Conservation (phyloP, 140 eudicot species). For the Flaveria floridana region DNA sequence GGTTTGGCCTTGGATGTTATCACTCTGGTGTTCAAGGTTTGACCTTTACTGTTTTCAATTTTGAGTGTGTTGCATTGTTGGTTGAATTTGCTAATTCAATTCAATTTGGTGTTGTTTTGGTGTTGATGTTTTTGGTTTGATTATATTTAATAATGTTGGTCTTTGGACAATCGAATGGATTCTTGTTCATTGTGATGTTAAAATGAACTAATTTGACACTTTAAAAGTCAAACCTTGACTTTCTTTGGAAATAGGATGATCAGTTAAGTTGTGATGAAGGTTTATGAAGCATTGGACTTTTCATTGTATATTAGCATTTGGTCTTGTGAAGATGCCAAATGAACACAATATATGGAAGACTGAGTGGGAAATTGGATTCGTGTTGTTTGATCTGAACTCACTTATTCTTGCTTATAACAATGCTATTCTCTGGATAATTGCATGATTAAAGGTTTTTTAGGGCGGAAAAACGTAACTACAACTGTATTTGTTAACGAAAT, state of each 20-base stretch:
- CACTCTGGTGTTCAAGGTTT: slow-evolving; percentile 86
- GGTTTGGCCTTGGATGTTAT: slow-evolving; percentile 74
- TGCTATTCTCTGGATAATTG: not conserved
- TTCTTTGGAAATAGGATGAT: not conserved
- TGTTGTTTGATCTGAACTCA: not conserved
- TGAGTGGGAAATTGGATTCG: not conserved
- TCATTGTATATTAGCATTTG: not conserved
- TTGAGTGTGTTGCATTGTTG: slow-evolving; percentile 15
- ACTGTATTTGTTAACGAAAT: not conserved
- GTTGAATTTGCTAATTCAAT: slow-evolving; percentile 7
- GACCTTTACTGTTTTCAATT: slow-evolving; percentile 2
- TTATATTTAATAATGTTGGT: not conserved
- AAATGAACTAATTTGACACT: slow-evolving; percentile 19
- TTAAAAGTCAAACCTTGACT: not conserved
- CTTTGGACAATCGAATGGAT: slow-evolving; percentile 2
- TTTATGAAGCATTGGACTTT: not conserved
- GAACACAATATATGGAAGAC: not conserved
- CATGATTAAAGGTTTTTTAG: not conserved
- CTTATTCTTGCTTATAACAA: not conserved
- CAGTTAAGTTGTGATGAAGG: not conserved
- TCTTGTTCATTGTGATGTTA: not conserved
- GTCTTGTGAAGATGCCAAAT: not conserved
- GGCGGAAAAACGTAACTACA: not conserved
- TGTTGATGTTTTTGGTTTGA: not conserved
- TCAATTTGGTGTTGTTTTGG: not conserved